Evolutionary conservation across 768 basidiomycete genomes (phyloP).

Genomic region (Crepidotus variabilis): DNA sequence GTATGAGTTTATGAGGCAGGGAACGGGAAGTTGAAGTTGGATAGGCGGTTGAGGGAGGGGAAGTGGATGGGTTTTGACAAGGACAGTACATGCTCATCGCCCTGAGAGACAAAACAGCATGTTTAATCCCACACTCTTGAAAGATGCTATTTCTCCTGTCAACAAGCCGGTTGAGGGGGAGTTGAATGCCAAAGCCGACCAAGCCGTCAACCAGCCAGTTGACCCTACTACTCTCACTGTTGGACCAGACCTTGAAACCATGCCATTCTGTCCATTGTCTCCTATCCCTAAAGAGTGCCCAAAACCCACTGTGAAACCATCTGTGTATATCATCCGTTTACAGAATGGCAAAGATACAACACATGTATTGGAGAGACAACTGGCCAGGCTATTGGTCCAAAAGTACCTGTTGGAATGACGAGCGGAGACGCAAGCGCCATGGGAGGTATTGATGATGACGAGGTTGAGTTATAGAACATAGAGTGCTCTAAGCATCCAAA

Average conservation of each 20-base stretch:
- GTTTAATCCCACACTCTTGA: slow-evolving; percentile 7
- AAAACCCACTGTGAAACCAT: not conserved
- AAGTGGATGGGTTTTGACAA: slow-evolving; percentile 33
- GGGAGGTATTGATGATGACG: too few relatives aligned
- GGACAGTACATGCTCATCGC: slow-evolving; percentile 23
- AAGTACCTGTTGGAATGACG: too few relatives aligned
- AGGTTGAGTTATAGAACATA: too few relatives aligned
- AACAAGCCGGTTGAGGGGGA: slow-evolving; percentile 7
- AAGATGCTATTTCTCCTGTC: not conserved
- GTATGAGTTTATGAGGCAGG: slow-evolving; percentile 18
- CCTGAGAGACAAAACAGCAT: slow-evolving; percentile 20
- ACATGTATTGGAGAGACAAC: not conserved
- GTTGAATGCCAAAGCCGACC: not conserved
- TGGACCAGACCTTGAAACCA: not conserved
- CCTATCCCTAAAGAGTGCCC: not conserved
- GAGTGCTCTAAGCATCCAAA: too few relatives aligned
- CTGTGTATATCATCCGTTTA: not conserved
- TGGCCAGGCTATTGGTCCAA: too few relatives aligned
- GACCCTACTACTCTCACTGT: not conserved
- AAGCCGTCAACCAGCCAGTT: not conserved
- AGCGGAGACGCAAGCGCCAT: too few relatives aligned
- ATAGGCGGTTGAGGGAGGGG: slow-evolving; percentile 19
- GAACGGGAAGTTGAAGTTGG: slow-evolving; percentile 25
- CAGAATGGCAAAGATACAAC: not conserved
- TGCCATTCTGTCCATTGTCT: not conserved